Conservation (phyloP, 805 yeast genomes). For the Wickerhamomyces rabaulensis region DNA sequence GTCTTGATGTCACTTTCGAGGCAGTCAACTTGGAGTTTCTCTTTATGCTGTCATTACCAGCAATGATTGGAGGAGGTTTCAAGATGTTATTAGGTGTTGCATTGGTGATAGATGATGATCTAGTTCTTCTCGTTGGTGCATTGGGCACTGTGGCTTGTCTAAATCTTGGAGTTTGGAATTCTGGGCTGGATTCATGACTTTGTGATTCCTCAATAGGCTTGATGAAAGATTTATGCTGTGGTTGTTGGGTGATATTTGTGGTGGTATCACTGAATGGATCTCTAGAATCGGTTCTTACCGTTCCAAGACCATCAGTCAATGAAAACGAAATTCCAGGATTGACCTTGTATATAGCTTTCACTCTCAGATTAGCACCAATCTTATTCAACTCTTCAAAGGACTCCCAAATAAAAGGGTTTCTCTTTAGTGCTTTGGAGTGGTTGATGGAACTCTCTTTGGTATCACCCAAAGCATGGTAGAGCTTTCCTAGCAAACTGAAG, state of each 20-base stretch:
- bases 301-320: conserved; percentile 5
- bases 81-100: conserved; percentile 9
- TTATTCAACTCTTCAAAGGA: conserved; percentile 73
- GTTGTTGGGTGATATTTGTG: conserved; percentile 9
- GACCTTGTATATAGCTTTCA: conserved; percentile 45
- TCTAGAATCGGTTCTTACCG: conserved; percentile 9
- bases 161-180: conserved; percentile 37
- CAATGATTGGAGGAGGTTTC: conserved; percentile 17
- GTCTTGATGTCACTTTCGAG: conserved; percentile 42
- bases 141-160: conserved; percentile 31
- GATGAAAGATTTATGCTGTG: conserved; percentile 11
- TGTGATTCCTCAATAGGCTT: conserved; percentile 16
- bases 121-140: conserved; percentile 34
- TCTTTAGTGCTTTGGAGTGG: conserved; percentile 62
- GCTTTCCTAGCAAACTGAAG: conserved; percentile 62
- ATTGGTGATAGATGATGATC: conserved; percentile 16
- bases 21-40: conserved; percentile 30
- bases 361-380: conserved; percentile 65
- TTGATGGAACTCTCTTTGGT: conserved; percentile 57
- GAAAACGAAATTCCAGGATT: conserved; percentile 11
- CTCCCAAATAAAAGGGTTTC: conserved; percentile 82
- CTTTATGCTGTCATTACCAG: conserved; percentile 16
- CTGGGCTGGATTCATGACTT: conserved; percentile 16
- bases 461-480: conserved; percentile 56
- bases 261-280: conserved; percentile 26